Conservation (phyloP, 2,329 filamentous ascomycete species). For the Penicillium sp. region DNA sequence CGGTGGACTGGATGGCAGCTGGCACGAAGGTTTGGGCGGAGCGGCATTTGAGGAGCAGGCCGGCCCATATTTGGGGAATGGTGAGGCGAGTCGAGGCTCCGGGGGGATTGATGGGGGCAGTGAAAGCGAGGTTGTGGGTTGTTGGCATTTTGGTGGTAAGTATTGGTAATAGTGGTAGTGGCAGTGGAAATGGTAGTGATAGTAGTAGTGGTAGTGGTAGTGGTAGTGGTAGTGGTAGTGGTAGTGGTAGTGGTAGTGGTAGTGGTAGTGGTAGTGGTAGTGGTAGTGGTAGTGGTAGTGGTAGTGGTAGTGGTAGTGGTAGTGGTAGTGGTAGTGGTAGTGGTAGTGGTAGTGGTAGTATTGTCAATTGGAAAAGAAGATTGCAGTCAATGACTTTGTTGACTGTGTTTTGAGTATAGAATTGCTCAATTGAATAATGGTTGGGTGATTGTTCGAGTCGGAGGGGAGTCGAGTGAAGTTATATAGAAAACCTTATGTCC, state of each 20-base stretch:
- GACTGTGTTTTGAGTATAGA: background rate
- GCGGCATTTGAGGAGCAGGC: constrained; percentile 35
- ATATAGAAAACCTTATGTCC: background rate
- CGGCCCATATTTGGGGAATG: constrained; percentile 42
- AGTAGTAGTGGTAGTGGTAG: background rate
- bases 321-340: too few species aligned
- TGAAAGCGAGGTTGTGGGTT: constrained; percentile 44
- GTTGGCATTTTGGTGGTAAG: constrained; percentile 19
- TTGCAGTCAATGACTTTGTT: background rate
- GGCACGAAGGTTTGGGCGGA: constrained; percentile 38
- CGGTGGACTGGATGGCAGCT: constrained; percentile 34
- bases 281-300: background rate
- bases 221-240: background rate
- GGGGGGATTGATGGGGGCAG: constrained; percentile 43
- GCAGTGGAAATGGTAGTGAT: too few species aligned
- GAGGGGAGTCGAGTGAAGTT: background rate
- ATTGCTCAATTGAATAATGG: background rate
- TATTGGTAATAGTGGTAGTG: background rate
- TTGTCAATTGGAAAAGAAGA: background rate
- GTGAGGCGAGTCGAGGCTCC: constrained; percentile 35
- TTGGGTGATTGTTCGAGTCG: background rate
- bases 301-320: too few species aligned
- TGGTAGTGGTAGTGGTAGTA: background rate
- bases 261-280: background rate
- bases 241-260: too few species aligned